These are phyloP conservation scores for Gentiana dahurica DNA, from an alignment of 257 asterid species.

Conservation along the genomic window DNA sequence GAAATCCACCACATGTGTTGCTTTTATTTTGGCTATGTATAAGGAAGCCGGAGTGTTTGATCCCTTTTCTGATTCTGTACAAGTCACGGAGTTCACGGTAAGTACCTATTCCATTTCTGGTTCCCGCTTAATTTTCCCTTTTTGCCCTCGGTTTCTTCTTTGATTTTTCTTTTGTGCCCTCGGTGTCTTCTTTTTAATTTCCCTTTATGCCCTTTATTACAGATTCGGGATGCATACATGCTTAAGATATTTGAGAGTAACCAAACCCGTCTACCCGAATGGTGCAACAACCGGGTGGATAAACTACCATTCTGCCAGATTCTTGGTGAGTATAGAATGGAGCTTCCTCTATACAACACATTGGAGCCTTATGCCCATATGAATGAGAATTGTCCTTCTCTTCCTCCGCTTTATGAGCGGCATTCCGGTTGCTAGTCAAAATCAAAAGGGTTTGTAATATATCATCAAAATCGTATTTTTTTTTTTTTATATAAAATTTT, in stretches of 20 bases:
- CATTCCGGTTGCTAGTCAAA: constrained; percentile 42
- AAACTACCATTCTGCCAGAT: constrained; percentile 86
- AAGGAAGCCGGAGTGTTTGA: constrained; percentile 91
- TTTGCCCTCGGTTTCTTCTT: neutral
- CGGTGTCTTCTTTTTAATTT: neutral
- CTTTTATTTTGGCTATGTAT: constrained; percentile 90
- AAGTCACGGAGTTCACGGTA: constrained; percentile 97
- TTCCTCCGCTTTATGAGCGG: constrained; percentile 84
- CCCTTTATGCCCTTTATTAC: constrained; percentile 4
- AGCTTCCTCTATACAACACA: constrained; percentile 71
- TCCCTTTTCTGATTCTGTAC: constrained; percentile 65
- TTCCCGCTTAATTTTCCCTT: neutral
- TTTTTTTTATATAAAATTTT: too few relatives aligned
- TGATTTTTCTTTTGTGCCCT: neutral
- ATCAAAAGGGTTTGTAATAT: too few relatives aligned
- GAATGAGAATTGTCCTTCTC: constrained; percentile 90
- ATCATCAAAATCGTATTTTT: too few relatives aligned
- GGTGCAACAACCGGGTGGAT: constrained; percentile 66
- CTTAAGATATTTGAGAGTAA: constrained; percentile 74
- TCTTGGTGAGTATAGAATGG: constrained; percentile 83
- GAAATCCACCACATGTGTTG: constrained; percentile 92
- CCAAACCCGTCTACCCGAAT: constrained; percentile 60
- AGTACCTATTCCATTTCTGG: constrained; percentile 17
- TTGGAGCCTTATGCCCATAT: constrained; percentile 75
- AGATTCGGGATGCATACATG: constrained; percentile 96